A percentile compares a stretch with the other conserved stretches of the same genome.
These are phyloP conservation scores for Leptosphaerulina australis DNA, from an alignment of 2,329 filamentous ascomycete genomes.

Conservation along the genomic window DNA sequence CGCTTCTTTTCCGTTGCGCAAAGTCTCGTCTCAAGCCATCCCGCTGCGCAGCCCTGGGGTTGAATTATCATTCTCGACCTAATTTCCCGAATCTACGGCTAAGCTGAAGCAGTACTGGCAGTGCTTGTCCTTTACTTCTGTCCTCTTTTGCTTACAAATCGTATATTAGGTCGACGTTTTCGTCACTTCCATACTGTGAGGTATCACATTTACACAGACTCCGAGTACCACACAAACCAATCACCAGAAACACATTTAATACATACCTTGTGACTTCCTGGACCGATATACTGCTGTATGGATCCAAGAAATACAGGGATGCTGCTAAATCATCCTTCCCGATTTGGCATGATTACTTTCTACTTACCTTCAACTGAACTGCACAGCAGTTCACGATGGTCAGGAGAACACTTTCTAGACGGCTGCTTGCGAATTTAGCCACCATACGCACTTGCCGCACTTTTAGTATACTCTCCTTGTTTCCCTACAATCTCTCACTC, in stretches of 20 bases:
- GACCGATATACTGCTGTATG: neutral
- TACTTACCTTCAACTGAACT: constrained; percentile 1
- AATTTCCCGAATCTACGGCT: too few relatives aligned
- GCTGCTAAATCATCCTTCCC: too few relatives aligned
- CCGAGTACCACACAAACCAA: constrained; percentile 11
- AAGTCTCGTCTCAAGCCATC: too few relatives aligned
- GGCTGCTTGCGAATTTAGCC: constrained; percentile 1
- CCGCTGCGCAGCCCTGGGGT: too few relatives aligned
- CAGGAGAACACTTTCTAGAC: neutral
- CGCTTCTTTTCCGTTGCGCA: too few relatives aligned
- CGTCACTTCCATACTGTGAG: neutral
- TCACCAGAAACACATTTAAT: neutral
- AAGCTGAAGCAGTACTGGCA: too few relatives aligned
- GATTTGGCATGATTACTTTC: constrained; percentile 11
- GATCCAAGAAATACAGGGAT: constrained; percentile 5
- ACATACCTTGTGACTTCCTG: constrained; percentile 2
- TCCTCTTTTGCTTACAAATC: neutral
- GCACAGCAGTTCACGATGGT: constrained; percentile 1
- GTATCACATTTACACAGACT: constrained; percentile 8
- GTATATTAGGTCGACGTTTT: neutral
- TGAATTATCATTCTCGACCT: too few relatives aligned
- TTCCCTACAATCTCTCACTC: constrained; percentile 4
- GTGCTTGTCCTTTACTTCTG: neutral
- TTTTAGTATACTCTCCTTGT: constrained; percentile 1
- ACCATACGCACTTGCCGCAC: constrained; percentile 4